A percentile compares a stretch with the other conserved stretches of the same genome.
Evolutionary conservation across 179 eudicot species (phyloP).

Genomic region (Actinidia polygama): DNA sequence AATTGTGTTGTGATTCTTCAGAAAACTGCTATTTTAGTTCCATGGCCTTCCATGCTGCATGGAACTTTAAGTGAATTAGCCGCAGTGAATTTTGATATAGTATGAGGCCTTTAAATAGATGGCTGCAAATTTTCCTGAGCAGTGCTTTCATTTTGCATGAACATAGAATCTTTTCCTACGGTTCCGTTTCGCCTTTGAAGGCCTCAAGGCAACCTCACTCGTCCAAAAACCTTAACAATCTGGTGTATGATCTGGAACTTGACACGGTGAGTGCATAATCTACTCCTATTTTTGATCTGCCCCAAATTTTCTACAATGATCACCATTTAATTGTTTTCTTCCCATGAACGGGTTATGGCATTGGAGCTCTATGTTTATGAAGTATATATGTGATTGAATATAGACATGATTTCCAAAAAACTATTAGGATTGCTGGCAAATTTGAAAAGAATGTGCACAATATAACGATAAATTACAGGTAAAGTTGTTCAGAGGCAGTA

Average conservation of each 20-base stretch:
- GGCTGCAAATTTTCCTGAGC: constrained; percentile 16
- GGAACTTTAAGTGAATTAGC: constrained; percentile 3
- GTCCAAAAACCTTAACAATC: constrained; percentile 39
- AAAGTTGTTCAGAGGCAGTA: neutral
- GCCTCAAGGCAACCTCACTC: constrained; percentile 39
- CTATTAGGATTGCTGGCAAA: neutral
- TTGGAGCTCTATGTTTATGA: neutral
- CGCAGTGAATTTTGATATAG: neutral
- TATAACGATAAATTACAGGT: neutral
- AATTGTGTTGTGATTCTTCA: neutral
- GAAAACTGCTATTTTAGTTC: neutral
- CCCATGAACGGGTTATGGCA: neutral
- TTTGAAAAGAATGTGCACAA: neutral
- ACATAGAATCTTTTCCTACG: constrained; percentile 44
- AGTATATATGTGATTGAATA: neutral
- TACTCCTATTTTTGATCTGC: neutral
- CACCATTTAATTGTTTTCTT: neutral
- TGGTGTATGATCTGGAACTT: constrained; percentile 44
- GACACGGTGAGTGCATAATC: constrained; percentile 44
- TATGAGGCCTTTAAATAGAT: neutral
- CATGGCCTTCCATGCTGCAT: neutral
- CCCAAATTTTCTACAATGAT: neutral
- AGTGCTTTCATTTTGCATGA: constrained; percentile 17
- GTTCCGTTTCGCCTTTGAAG: constrained; percentile 40
- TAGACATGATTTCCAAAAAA: neutral